Evolutionary conservation across 1,284 basidiomycete species (phyloP).

Genomic region (Rhodotorula sp.): DNA sequence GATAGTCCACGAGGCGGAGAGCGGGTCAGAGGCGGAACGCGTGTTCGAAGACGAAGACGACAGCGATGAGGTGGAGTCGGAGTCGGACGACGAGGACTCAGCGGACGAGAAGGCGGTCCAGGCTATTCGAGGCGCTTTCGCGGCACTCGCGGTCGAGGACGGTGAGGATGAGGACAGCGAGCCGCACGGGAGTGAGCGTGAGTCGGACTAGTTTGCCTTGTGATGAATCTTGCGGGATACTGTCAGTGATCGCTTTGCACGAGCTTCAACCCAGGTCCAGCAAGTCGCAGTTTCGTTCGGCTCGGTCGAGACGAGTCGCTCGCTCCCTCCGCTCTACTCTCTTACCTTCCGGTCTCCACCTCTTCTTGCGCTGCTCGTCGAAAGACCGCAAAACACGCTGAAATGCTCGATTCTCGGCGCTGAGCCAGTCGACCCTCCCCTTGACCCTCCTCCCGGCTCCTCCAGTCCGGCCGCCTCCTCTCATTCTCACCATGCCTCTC

Average conservation of each 20-base stretch:
- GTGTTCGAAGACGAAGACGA: constrained; percentile 46
- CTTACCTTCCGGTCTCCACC: not conserved
- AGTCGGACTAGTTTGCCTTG: not conserved
- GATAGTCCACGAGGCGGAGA: constrained; percentile 43
- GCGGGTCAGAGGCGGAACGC: constrained; percentile 46
- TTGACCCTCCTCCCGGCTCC: too few relatives aligned
- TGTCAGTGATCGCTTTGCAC: too few relatives aligned
- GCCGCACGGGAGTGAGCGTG: not conserved
- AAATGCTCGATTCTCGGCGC: too few relatives aligned
- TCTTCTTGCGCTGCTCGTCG: too few relatives aligned
- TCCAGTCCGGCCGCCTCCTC: too few relatives aligned
- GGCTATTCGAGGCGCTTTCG: constrained; percentile 47
- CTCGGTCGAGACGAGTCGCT: not conserved
- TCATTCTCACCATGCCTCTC: too few relatives aligned
- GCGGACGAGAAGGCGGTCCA: constrained; percentile 34
- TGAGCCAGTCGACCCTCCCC: too few relatives aligned
- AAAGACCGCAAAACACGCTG: too few relatives aligned
- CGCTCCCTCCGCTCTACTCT: not conserved
- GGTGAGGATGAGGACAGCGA: constrained; percentile 47
- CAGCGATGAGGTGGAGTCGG: constrained; percentile 38
- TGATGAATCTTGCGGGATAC: too few relatives aligned
- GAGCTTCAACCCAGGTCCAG: too few relatives aligned
- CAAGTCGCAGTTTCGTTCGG: not conserved
- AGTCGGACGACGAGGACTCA: constrained; percentile 7
- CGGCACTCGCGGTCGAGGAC: constrained; percentile 46